Evolutionary conservation across 140 eudicot species (phyloP), one percentile per base, ranked within the genome.

Genomic region (Senecio squalidus): DNA sequence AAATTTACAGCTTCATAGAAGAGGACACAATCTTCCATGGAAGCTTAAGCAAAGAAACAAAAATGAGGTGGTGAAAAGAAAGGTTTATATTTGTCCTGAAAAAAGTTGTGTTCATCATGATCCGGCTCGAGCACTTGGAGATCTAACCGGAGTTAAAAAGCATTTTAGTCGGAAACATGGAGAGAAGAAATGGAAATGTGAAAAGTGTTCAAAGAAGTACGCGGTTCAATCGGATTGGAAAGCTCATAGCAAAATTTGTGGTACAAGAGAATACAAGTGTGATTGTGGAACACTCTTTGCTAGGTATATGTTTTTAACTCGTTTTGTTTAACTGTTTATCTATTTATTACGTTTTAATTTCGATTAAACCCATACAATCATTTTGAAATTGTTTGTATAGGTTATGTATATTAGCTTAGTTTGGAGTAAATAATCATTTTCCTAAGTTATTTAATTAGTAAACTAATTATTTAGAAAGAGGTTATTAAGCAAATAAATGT

Each of bases 11-110:
- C 93, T 89, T 20, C 97, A 89, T 71, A 75, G 97, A 47, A 77
- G 97, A 81, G 97, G 97, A 14, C 97, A 89, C 69, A 89, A 89
- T 52, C 74, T 89, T 6, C 97, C 97, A 47, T 85, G 97, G 97
- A 89, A 89, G 78, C 82, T 89, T 1, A 85, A 82, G 77, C 97
- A 89, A 65, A 78, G 93, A 40, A 73, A 43, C 73, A 85, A 77
- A 67, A 76, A 66, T 21, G 97, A 89, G 38, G 66, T 85, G 5
- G 76, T 82, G 16, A 85, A 38, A 65, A 89, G 71, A 64, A 89
- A 89, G 57, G 97, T 89, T 9, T 89, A 85, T 65, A 76, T 89
- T 0, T 89, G 97, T 50, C 97, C 97, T 0, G 97, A 85, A 41
- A 68, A 64, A 46, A 82, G 67, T 14, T 89, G 97, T 59, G 93